A percentile compares a stretch with the other conserved stretches of the same genome.
Conservation (phyloP, 108 stramenopile genomes). For the Asterionellopsis glacialis region DNA sequence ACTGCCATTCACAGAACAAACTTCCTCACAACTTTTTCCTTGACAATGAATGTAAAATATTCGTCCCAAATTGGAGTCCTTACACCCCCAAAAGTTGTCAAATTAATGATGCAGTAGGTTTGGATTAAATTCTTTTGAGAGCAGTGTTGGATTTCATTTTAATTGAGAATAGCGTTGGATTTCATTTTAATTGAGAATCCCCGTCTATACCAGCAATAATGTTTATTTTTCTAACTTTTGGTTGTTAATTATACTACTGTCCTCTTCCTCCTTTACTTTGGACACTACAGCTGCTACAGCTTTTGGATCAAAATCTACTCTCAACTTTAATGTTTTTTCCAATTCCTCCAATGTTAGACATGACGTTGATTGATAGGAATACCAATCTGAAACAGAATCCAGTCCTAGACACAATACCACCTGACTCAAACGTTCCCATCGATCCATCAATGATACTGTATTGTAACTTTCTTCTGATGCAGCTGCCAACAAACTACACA, state of each 20-base stretch:
- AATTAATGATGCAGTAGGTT: no score
- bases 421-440: conserved; percentile 70
- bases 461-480: conserved; percentile 7
- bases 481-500: conserved; percentile 24
- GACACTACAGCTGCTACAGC: conserved; percentile 21
- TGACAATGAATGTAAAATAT: no score
- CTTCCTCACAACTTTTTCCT: no score
- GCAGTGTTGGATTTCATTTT: no score
- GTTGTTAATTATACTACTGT: neutral
- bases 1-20: no score
- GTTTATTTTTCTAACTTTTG: neutral
- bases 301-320: conserved; percentile 62
- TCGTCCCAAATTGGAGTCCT: no score
- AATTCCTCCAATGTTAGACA: conserved; percentile 55
- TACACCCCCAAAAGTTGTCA: no score
- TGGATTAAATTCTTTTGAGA: no score
- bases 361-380: conserved; percentile 31
- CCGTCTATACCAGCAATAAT: no score
- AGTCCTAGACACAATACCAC: conserved; percentile 67
- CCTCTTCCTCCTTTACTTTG: neutral
- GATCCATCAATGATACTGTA: conserved; percentile 24
- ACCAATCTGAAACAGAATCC: conserved; percentile 81
- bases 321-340: conserved; percentile 39
- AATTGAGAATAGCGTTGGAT: no score
- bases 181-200: no score